Evolutionary conservation across 495 filamentous ascomycete species (phyloP), one percentile per base, ranked within the genome.

Genomic region (Monascus purpureus): DNA sequence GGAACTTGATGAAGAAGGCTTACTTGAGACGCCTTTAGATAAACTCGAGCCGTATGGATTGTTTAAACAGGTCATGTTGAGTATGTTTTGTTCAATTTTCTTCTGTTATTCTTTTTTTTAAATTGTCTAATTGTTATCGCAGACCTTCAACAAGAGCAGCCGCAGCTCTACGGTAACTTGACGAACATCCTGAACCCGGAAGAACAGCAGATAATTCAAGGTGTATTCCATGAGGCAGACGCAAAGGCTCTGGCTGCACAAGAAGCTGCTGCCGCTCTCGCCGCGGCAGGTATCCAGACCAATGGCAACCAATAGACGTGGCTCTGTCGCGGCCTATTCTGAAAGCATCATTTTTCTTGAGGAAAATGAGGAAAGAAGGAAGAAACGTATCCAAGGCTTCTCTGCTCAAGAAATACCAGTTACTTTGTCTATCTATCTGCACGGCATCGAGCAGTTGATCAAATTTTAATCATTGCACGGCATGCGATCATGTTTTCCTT

Each of bases 11-110:
- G 90, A 97, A 43, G 86, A 88, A 51, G 77, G 78, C 31, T 62
- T 95, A 32, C 73, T 96, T 8, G 90, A 96, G 53, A 90, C 88
- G 4, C 90, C 87, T 15, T 62, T 97, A 20, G 92, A 97, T 57
- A 83, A 84, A 54, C 65, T 97, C 33, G 92, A 97, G 52, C 87
- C 88, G 6, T 97, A 97, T 52, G 68, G 72, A 41, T 57, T 92
- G 39, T 93, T 97, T 67, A 75, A 80, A 53, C 61, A 70, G 38
- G 73, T 81, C 12, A 59, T 97, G 36, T 43, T 92, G 40, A 78
- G 90, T 94, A 78, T 42, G 82, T 72, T 17, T n/a, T 17, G 24
- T 29, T 35, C 12, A 27, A 13, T 8, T 16, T 3, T 30, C 8
- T 4, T 18, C 9, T n/a, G 26, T 28, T 25, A 13, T 15, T 26